Evolutionary conservation across 1,284 basidiomycete genomes (phyloP), one percentile per base, ranked within the genome.

Genomic region (Ganoderma sp.): DNA sequence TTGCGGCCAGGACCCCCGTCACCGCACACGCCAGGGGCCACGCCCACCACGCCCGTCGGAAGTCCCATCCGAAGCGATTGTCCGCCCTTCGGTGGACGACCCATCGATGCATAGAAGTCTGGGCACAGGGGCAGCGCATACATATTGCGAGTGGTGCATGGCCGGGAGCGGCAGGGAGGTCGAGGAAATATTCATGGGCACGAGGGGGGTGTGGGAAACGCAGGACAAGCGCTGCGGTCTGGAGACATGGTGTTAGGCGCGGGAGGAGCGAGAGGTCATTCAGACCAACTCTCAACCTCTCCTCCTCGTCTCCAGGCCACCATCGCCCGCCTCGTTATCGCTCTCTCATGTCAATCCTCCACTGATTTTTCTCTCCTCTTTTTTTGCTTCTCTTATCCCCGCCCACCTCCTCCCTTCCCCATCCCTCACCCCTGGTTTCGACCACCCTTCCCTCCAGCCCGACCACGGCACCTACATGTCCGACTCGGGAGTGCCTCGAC

Each of bases 401-500:
- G 70, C 64, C 64, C 67, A 72, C 66, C 71, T 57, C 63, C 60
- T 61, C 67, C 70, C 63, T 69, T 69, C 69, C 64, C 69, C 65
- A 64, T 67, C 72, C 62, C 64, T 71, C 57, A 66, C 64, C 60
- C 63, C 72, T 52, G 63, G 66, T 50, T 73, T 61, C 68, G 54
- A 56, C 68, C 67, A 48, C 65, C 66, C 63, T 69, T 63, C 58
- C 67, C 63, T 67, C 68, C 60, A 59, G 69, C 69, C 67, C 69
- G 60, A 61, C 66, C 71, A 69, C 71, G 69, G 73, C 73, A 73
- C 75, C 75, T 77, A 78, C 81, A 91, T 91, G 90, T 87, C 89
- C 74, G 89, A 91, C 77, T 80, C 86, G 66, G 80, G 78, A 76
- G 77, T 82, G 72, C 82, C 83, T 70, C 89, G 90, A 77, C 86